Evolutionary conservation across 106 monocot species (phyloP).

Genomic region (Acorus calamus): DNA sequence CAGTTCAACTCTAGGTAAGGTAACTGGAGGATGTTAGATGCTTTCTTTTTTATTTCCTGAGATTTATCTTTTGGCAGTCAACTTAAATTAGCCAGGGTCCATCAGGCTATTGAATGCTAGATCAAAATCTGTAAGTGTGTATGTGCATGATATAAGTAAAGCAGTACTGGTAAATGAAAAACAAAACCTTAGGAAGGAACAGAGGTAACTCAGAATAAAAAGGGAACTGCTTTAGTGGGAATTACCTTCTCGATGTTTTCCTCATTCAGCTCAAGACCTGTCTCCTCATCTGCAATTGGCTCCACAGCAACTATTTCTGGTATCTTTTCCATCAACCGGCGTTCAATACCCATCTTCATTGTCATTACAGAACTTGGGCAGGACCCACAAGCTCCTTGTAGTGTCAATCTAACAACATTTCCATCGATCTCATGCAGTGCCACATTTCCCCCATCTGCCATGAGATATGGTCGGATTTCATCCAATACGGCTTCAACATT

Average conservation of each 20-base stretch:
- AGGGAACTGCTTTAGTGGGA: not conserved
- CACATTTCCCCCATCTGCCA: not conserved
- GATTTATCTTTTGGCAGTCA: too few relatives aligned
- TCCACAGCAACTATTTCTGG: constrained; percentile 91
- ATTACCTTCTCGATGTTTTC: constrained; percentile 94
- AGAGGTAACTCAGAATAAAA: not conserved
- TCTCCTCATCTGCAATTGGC: constrained; percentile 75
- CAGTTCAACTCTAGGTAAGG: too few relatives aligned
- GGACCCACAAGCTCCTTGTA: not conserved
- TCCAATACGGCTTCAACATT: constrained; percentile 54
- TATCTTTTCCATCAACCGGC: not conserved
- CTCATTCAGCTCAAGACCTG: constrained; percentile 74
- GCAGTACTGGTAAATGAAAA: too few relatives aligned
- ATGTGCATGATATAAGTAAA: too few relatives aligned
- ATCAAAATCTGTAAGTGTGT: too few relatives aligned
- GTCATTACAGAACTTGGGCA: not conserved
- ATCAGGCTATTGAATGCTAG: too few relatives aligned
- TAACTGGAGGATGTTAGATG: too few relatives aligned
- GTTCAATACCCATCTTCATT: not conserved
- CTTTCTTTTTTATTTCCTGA: too few relatives aligned
- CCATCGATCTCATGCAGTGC: not conserved
- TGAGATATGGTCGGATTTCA: not conserved
- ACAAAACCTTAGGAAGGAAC: too few relatives aligned
- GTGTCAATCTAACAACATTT: not conserved
- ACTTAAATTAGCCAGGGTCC: too few relatives aligned